phyloP scores from a whole-genome alignment of 139 green algal species.

The Chlamydomonas incerta region DNA sequence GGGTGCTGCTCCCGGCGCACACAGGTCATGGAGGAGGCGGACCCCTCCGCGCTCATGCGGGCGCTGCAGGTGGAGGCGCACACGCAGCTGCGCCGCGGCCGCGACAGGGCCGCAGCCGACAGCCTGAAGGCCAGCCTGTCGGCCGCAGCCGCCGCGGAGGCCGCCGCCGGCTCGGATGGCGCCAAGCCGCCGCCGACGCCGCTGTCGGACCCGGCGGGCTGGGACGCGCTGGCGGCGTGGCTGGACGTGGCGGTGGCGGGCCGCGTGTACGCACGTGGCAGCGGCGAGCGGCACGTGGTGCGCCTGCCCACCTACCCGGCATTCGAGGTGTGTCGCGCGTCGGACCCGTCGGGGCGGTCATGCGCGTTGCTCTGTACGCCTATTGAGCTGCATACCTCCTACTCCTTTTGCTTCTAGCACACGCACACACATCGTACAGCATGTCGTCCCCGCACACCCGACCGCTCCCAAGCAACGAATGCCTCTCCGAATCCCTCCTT shows the following conservation, averaged over 20 bases:
- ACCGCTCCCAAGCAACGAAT: too few relatives aligned
- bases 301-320: constrained; percentile 55
- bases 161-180: not conserved
- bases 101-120: not conserved
- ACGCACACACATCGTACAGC: too few relatives aligned
- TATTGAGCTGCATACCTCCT: too few relatives aligned
- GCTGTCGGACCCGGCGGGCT: not conserved
- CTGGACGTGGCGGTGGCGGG: constrained; percentile 56
- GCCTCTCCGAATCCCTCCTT: too few relatives aligned
- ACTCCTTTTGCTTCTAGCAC: too few relatives aligned
- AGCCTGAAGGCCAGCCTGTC: not conserved
- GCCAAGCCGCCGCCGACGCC: not conserved
- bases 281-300: constrained; percentile 58
- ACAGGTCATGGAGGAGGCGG: constrained; percentile 38
- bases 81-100: not conserved
- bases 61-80: constrained; percentile 11
- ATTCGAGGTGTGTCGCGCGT: constrained; percentile 69
- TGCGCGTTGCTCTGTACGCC: too few relatives aligned
- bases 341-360: not conserved
- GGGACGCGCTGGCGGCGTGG: constrained; percentile 55
- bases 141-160: not conserved
- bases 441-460: too few relatives aligned
- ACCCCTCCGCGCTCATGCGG: constrained; percentile 7
- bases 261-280: constrained; percentile 56
- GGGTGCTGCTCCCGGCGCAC: not conserved